These are phyloP conservation scores for Neonectria hederae DNA, from an alignment of 2,329 filamentous ascomycete species.

Conservation along the genomic window DNA sequence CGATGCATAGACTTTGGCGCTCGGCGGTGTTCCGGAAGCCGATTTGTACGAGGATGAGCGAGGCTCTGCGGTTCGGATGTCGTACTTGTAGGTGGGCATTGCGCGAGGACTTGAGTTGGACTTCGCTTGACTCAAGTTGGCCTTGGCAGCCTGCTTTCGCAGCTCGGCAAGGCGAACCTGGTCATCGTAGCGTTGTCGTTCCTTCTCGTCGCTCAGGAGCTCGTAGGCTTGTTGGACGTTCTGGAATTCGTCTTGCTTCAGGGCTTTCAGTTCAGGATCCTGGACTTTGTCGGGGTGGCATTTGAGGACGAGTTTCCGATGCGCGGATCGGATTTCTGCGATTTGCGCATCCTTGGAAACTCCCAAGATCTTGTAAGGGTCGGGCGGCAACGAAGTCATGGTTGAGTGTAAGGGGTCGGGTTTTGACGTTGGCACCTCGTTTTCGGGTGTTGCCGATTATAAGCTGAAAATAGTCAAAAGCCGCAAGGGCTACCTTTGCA, in stretches of 20 bases:
- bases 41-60: conserved; percentile 54
- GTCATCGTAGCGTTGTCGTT: conserved; percentile 81
- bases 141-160: conserved; percentile 61
- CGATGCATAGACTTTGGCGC: conserved; percentile 47
- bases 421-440: conserved; percentile 25
- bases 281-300: conserved; percentile 94
- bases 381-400: conserved; percentile 66
- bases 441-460: conserved; percentile 28
- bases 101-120: conserved; percentile 53
- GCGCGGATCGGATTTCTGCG: conserved; percentile 77
- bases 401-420: conserved; percentile 28
- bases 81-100: conserved; percentile 51
- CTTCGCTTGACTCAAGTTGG: conserved; percentile 43
- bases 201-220: conserved; percentile 79
- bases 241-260: conserved; percentile 89
- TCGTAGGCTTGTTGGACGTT: conserved; percentile 94
- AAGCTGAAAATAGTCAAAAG: conserved; percentile 19
- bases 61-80: conserved; percentile 63
- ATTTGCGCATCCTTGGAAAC: conserved; percentile 76
- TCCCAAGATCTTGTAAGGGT: conserved; percentile 83
- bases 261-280: conserved; percentile 76
- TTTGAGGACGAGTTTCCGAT: conserved; percentile 87
- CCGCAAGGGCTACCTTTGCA: conserved; percentile 34
- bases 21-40: conserved; percentile 45
- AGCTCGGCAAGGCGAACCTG: conserved; percentile 73